Evolutionary conservation across 768 basidiomycete genomes (phyloP).

Genomic region (Exidia glandulosa): DNA sequence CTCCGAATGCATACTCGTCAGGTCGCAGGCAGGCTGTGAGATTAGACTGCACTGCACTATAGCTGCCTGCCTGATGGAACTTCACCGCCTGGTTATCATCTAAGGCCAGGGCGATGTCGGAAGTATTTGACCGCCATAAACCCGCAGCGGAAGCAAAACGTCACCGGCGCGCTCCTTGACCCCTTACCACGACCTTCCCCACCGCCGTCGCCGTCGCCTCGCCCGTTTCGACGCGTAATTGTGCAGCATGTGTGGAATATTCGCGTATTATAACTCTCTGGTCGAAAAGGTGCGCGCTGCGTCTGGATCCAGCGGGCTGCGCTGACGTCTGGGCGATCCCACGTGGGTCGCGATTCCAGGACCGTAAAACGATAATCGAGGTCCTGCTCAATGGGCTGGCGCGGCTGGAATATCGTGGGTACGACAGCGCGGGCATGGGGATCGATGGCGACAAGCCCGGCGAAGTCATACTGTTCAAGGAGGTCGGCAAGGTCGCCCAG

Average conservation of each 20-base stretch:
- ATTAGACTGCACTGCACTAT: too few species aligned
- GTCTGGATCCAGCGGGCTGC: not conserved
- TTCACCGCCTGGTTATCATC: too few species aligned
- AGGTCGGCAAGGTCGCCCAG: conserved; percentile 93
- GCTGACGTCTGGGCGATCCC: not conserved
- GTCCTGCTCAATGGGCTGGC: conserved; percentile 84
- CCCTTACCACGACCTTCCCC: not conserved
- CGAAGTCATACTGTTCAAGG: conserved; percentile 80
- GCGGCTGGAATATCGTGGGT: conserved; percentile 95
- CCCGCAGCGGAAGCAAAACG: too few species aligned
- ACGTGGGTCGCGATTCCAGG: conserved; percentile 31
- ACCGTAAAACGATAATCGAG: conserved; percentile 84
- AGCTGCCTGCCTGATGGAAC: too few species aligned
- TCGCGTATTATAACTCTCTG: conserved; percentile 89
- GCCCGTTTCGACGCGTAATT: not conserved
- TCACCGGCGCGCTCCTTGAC: too few species aligned
- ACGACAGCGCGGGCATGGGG: conserved; percentile 86
- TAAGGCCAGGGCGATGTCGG: too few species aligned
- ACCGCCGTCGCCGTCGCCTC: not conserved
- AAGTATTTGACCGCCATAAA: too few species aligned
- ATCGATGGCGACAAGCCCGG: conserved; percentile 85
- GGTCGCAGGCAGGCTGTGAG: too few species aligned
- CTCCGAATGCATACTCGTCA: too few species aligned
- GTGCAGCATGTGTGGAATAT: conserved; percentile 79
- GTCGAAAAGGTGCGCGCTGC: conserved; percentile 70